These are phyloP conservation scores for Acanthamoeba lenticulata DNA, from an alignment of 208 protist species.

Conservation along the genomic window DNA sequence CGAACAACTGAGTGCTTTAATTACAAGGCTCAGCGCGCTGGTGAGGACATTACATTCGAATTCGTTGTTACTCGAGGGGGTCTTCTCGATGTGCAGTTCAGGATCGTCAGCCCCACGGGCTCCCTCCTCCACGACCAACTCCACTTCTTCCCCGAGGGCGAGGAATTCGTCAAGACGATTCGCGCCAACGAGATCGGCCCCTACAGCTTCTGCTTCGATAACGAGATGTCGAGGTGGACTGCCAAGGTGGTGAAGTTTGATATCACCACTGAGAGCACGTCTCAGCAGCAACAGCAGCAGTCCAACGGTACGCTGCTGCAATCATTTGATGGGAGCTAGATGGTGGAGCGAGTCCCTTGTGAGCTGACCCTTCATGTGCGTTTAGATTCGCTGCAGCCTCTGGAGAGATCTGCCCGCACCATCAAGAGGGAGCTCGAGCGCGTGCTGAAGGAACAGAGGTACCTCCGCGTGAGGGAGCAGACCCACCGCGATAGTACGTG, in stretches of 20 bases:
- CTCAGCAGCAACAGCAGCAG: not conserved
- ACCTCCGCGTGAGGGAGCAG: conserved; percentile 5
- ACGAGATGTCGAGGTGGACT: conserved; percentile 23
- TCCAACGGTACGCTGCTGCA: not conserved
- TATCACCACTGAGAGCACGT: not conserved
- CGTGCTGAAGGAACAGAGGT: conserved; percentile 6
- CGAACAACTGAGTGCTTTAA: conserved; percentile 1
- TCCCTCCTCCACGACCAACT: not conserved
- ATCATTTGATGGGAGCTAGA: not conserved
- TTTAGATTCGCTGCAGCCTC: not conserved
- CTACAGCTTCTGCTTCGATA: conserved; percentile 38
- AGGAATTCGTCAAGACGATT: conserved; percentile 6
- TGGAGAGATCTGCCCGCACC: not conserved
- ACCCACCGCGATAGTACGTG: conserved; percentile 43
- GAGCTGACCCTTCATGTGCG: too few relatives aligned
- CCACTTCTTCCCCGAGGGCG: conserved; percentile 16
- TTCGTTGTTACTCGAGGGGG: conserved; percentile 13
- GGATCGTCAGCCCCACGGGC: not conserved
- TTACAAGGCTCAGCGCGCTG: not conserved
- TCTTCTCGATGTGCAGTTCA: not conserved
- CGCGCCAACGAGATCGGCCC: not conserved
- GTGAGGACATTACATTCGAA: not conserved
- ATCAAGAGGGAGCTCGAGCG: conserved; percentile 6
- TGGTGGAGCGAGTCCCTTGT: not conserved
- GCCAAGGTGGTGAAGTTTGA: conserved; percentile 38